Percentiles rank a stretch among this genome's conserved stretches.
Conservation (phyloP, 1,139 yeast genomes). For the Geotrichum macrosporum region DNA sequence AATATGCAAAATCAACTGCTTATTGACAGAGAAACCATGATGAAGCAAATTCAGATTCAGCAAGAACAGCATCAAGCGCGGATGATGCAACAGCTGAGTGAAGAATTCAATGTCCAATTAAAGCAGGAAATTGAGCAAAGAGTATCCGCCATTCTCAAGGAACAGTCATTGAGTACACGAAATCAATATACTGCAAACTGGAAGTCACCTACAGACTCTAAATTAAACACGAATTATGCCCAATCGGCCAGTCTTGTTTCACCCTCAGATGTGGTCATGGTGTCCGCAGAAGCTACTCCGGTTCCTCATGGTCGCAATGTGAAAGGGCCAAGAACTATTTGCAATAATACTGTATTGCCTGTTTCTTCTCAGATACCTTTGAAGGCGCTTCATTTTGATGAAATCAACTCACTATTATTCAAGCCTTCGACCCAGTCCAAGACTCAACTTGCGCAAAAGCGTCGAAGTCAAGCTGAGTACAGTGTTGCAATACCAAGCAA, state of each 20-base stretch:
- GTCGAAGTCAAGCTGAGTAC: neutral
- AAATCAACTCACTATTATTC: neutral
- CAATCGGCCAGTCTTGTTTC: neutral
- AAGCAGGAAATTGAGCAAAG: slow-evolving; percentile 38
- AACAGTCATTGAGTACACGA: slow-evolving; percentile 2
- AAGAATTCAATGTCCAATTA: slow-evolving; percentile 29
- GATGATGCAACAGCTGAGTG: slow-evolving; percentile 20
- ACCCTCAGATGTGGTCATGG: neutral
- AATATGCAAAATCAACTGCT: slow-evolving; percentile 26
- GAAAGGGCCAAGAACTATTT: slow-evolving; percentile 17
- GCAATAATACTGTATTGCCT: slow-evolving; percentile 7
- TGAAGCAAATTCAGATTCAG: slow-evolving; percentile 24
- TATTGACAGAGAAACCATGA: slow-evolving; percentile 31
- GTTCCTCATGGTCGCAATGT: slow-evolving; percentile 9
- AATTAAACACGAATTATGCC: neutral
- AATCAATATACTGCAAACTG: slow-evolving; percentile 2
- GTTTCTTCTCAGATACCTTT: neutral
- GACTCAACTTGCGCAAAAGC: neutral
- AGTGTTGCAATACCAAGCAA: neutral
- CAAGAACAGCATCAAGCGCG: slow-evolving; percentile 5
- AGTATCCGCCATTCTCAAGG: slow-evolving; percentile 8
- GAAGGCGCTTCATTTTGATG: neutral
- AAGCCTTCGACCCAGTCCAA: neutral
- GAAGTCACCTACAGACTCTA: neutral
- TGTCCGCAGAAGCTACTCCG: neutral